Evolutionary conservation across 2,329 filamentous ascomycete genomes (phyloP).

Genomic region (Myriangium duriaei): DNA sequence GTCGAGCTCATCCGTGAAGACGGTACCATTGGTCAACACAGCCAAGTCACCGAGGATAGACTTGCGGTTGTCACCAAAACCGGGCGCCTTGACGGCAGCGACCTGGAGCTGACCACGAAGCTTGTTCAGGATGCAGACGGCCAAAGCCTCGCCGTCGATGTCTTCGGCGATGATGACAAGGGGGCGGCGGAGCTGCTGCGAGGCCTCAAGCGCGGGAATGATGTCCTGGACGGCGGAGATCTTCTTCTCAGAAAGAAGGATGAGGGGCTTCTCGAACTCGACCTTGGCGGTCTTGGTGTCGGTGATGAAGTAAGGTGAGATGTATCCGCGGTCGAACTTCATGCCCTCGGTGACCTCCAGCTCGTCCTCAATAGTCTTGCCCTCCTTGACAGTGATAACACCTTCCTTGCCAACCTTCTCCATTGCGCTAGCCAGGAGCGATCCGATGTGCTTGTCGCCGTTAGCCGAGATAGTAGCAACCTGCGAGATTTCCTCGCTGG

Average conservation of each 20-base stretch:
- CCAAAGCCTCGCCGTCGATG: slow-evolving; percentile 95
- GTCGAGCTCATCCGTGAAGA: slow-evolving; percentile 97
- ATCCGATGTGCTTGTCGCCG: slow-evolving; percentile 87
- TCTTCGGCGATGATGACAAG: slow-evolving; percentile 98
- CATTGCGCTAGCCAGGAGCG: slow-evolving; percentile 96
- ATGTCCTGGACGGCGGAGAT: slow-evolving; percentile 99
- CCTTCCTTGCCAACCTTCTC: slow-evolving; percentile 99
- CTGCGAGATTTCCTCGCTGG: slow-evolving; percentile 91
- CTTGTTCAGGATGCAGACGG: slow-evolving; percentile 99
- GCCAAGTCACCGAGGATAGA: slow-evolving; percentile 95
- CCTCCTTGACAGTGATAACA: slow-evolving; percentile 99
- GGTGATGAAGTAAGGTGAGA: slow-evolving; percentile 99
- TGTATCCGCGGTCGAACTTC: slow-evolving; percentile 98
- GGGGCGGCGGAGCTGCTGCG: slow-evolving; percentile 85
- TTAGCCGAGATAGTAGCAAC: slow-evolving; percentile 98
- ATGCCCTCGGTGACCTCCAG: slow-evolving; percentile 98
- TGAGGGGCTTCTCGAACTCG: slow-evolving; percentile 98
- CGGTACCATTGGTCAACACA: slow-evolving; percentile 88
- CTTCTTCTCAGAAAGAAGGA: slow-evolving; percentile 99
- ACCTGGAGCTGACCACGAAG: slow-evolving; percentile 98
- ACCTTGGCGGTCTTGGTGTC: slow-evolving; percentile 98
- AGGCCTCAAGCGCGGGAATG: slow-evolving; percentile 92
- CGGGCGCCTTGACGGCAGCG: slow-evolving; percentile 94
- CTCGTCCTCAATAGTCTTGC: slow-evolving; percentile 96
- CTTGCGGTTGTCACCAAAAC: slow-evolving; percentile 99